Evolutionary conservation across 257 asterid species (phyloP).

Genomic region (Salvia hispanica): DNA sequence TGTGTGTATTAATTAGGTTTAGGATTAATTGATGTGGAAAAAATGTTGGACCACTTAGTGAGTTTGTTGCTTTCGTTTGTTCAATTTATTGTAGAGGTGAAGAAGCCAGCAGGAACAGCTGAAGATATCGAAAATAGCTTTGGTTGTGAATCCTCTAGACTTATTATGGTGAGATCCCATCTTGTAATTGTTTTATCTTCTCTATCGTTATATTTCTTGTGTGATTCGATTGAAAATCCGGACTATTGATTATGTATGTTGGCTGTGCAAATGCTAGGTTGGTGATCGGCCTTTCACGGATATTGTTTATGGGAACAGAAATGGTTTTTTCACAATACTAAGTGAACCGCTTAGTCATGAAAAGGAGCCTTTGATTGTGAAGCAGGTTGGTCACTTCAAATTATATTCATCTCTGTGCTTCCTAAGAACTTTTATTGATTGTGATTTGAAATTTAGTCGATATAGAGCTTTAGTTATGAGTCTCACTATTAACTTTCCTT

Average conservation of each 20-base stretch:
- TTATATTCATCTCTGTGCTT: conserved; percentile 14
- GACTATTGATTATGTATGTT: conserved; percentile 23
- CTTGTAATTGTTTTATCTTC: conserved; percentile 1
- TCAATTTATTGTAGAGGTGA: conserved; percentile 48
- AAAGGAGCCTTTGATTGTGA: conserved; percentile 85
- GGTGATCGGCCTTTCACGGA: conserved; percentile 98
- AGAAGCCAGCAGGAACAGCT: conserved; percentile 95
- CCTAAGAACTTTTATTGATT: conserved; percentile 9
- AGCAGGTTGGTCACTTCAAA: conserved; percentile 58
- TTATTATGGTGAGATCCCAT: conserved; percentile 64
- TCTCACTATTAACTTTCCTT: not conserved
- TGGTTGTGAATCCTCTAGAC: conserved; percentile 78
- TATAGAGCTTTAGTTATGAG: not conserved
- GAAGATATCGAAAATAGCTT: conserved; percentile 84
- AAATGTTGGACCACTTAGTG: conserved; percentile 12
- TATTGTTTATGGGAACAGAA: conserved; percentile 82
- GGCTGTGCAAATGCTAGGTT: conserved; percentile 55
- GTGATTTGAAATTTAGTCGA: not conserved
- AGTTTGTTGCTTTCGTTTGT: conserved; percentile 29
- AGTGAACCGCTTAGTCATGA: conserved; percentile 77
- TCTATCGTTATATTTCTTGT: not conserved
- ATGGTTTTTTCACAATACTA: conserved; percentile 80
- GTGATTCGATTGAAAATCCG: not conserved
- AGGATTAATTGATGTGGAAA: conserved; percentile 3
- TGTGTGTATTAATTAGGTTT: conserved; percentile 7